Conservation (phyloP, 257 asterid species). For the Solanum microdontum region DNA sequence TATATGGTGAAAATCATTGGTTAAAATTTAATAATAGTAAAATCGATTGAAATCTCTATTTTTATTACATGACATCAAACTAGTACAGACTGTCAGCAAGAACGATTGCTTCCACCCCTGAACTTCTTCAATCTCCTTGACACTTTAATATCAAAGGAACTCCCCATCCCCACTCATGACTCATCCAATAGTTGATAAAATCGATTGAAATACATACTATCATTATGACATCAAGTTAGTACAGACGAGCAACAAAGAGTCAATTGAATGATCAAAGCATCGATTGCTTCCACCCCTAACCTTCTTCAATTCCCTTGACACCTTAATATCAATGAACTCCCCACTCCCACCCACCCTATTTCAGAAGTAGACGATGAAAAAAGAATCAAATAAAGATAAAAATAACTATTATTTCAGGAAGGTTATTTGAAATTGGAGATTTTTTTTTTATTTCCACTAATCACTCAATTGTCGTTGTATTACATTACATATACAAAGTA, state of each 20-base stretch:
- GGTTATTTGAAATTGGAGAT: not conserved
- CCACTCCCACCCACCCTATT: not conserved
- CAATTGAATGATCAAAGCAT: not conserved
- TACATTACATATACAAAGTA: not conserved
- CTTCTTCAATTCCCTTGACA: not conserved
- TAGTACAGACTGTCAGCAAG: not conserved
- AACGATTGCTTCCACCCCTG: not conserved
- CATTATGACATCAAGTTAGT: not conserved
- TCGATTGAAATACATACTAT: not conserved
- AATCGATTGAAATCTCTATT: not conserved
- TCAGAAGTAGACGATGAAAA: no score
- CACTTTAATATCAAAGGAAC: not conserved
- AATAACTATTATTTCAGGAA: not conserved
- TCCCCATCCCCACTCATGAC: not conserved
- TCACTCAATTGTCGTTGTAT: not conserved
- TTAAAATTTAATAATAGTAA: not conserved
- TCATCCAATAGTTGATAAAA: not conserved
- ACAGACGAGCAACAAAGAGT: not conserved
- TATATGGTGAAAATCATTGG: not conserved
- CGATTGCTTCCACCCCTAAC: not conserved
- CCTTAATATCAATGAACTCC: not conserved
- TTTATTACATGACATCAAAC: not conserved
- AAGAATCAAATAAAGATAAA: no score
- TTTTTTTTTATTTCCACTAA: no score
- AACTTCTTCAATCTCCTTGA: not conserved